Evolutionary conservation across 495 filamentous ascomycete genomes (phyloP), one percentile per base, ranked within the genome.

Genomic region (Penicillium salamii): DNA sequence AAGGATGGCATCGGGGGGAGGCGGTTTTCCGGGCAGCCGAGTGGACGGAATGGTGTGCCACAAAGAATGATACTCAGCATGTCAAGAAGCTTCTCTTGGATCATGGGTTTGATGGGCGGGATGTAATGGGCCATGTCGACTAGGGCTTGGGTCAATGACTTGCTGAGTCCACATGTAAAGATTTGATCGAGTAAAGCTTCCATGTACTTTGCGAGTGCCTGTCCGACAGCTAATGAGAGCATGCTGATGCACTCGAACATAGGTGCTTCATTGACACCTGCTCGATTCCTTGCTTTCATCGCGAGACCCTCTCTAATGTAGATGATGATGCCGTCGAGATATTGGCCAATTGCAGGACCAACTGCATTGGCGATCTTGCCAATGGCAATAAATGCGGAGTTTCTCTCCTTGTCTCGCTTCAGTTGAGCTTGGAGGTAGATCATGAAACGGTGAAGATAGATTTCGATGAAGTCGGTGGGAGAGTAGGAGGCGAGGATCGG

Each of bases 61-160:
- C 89, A 92, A 1, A 99, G 81, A 21, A 96, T 90, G 55, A 90
- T 85, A 70, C 93, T 97, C 5, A 99, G 77, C 82, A 97, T 89
- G 61, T 99, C 88, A 24, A 99, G 80, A 29, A 99, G 77, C 49
- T 89, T 86, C 52, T 96, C 91, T 64, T 99, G 93, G 33, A 99
- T 97, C 9, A 79, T 89, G 21, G 84, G 78, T 66, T 95, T 92
- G 53, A 96, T 87, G 1, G 95, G 93, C 0, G 93, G 92, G 41
- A 99, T 95, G 63, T 97, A 97, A 62, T 97, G 93, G 33, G 93
- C 91, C 88, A 99, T 95, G 62, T 97, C 93, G 17, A 97, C 90
- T 41, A 99, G 73, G 12, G 93, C 93, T 63, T 97, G 91, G 0
- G 90, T 96, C 15, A 99, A 78, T 42, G 93, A 89, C 53, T 89